Base-by-base conservation (phyloP, 2,329 filamentous ascomycete species). In the Fragosphaeria purpurea region DNA sequence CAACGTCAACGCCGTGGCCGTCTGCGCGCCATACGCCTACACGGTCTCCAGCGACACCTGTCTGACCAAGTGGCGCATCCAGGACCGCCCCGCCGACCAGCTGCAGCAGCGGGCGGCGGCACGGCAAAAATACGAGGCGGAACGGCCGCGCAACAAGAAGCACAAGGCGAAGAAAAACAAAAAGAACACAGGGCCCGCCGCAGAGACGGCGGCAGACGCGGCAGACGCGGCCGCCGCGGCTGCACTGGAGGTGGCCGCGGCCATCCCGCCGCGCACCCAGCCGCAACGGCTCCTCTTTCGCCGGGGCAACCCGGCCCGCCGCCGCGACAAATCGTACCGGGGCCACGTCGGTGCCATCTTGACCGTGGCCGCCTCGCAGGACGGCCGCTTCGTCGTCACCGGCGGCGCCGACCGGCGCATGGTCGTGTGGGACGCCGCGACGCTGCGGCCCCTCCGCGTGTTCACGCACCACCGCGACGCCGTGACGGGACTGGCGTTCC, bases 381-480 rank as follows among this genome's bases (percentile, higher is more conserved):
- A 95, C 53, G 93, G 93, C 37, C 88, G 87, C 65, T 97, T 83
- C 57, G 81, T 98, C 47, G 93, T 86, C 7, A 97, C 93, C 0
- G 93, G 91, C 46, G 91, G 91, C 46, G 78, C 81, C 56, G 91
- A 97, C 66, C 81, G 82, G 53, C 84, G 85, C 49, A 73, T 98
- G 44, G 86, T 97, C 49, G 82, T 97, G 56, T 95, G 91, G 85
- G 83, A 95, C 58, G 86, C 89, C 9, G 79, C 79, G 48, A 85
- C 83, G 1, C 75, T 98, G 46, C 85, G 79, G 48, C 86, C 88
- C 0, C 69, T 94, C 58, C 85, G 85, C 59, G 82, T 91, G 4
- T 95, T 97, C 65, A 82, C 80, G n/a, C 88, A 95, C 54, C 93
- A 98, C 69, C 82, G 93, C 54, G 93, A 94, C 61, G 79, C 88